These are phyloP conservation scores for Psidium guajava DNA, from an alignment of 345 rosid genomes.

Conservation along the genomic window DNA sequence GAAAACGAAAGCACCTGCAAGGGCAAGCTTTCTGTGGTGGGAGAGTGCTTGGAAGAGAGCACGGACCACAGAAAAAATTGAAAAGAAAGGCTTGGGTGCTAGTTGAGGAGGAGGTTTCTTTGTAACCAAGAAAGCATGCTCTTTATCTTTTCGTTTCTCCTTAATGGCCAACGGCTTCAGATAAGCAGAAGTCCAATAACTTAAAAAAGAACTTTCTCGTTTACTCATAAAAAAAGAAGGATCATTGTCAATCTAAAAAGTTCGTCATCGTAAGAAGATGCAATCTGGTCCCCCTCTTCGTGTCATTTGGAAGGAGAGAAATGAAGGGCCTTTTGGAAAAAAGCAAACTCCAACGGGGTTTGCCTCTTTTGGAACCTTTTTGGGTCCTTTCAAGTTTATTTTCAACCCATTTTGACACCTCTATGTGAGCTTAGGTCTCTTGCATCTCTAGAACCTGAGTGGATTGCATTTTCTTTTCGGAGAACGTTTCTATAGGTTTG, in stretches of 20 bases:
- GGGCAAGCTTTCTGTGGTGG: too few species aligned
- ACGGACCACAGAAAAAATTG: too few species aligned
- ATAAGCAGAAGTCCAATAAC: too few species aligned
- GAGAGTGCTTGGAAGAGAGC: too few species aligned
- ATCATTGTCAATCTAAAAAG: too few species aligned
- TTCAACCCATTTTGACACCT: too few species aligned
- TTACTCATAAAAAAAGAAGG: too few species aligned
- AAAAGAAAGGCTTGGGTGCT: too few species aligned
- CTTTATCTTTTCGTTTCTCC: neutral
- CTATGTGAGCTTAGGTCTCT: neutral
- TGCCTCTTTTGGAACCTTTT: neutral
- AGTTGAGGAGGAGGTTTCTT: neutral
- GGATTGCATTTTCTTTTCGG: neutral
- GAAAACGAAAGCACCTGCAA: too few species aligned
- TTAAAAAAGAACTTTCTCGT: too few species aligned
- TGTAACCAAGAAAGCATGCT: neutral
- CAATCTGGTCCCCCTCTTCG: neutral
- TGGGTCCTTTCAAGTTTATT: neutral
- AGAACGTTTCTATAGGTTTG: neutral
- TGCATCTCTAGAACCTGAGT: neutral
- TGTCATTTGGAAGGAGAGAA: neutral
- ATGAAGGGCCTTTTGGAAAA: neutral
- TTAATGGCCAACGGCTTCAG: neutral
- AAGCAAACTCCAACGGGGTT: neutral
- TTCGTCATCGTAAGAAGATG: neutral